Evolutionary conservation across 148 eudicot species (phyloP), one percentile per base, ranked within the genome.

Genomic region (Dysphania ambrosioides): DNA sequence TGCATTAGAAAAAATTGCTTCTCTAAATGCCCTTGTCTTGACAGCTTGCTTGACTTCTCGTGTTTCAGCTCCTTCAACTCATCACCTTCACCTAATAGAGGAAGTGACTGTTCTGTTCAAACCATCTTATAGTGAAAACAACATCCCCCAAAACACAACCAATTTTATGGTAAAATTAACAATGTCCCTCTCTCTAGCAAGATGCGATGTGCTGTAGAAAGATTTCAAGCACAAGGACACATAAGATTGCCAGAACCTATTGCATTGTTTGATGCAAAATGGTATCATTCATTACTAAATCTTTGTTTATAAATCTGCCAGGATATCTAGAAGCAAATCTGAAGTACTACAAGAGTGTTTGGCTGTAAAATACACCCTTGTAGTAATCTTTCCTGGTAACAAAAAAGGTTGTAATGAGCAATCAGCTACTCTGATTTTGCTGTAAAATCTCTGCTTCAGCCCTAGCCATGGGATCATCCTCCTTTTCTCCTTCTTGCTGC

Each of bases 401-500:
- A 32, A 19, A 6, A 19, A 70, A 62, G 30, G 23, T 10, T 19
- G 13, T 1, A 26, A 41, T 29, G 51, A n/a, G 34, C 13, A 41
- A 73, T 44, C 67, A 78, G 68, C 32, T 73, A 67, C 57, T 79
- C 42, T 61, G 67, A 31, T 80, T 71, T 44, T 75, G 72, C 31
- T 80, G 82, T 16, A 80, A 24, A 41, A 24, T 72, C 75, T 80
- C 78, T 12, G 82, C 82, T 74, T 79, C 82, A 63, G 75, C 78
- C 57, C 71, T 79, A 29, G 82, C 82, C 82, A 80, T 80, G 41
- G 82, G 82, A 41, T 79, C 82, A 27, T 79, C 82, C n/a, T 74
- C 78, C 32, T 74, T 79, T 79, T 79, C 82, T 24, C 82, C 82
- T 36, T 79, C 98, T 57, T 92, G 81, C 60, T 93, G 96, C 74